Evolutionary conservation across 2,329 filamentous ascomycete species (phyloP).

Genomic region (Pezicula rhizophila): DNA sequence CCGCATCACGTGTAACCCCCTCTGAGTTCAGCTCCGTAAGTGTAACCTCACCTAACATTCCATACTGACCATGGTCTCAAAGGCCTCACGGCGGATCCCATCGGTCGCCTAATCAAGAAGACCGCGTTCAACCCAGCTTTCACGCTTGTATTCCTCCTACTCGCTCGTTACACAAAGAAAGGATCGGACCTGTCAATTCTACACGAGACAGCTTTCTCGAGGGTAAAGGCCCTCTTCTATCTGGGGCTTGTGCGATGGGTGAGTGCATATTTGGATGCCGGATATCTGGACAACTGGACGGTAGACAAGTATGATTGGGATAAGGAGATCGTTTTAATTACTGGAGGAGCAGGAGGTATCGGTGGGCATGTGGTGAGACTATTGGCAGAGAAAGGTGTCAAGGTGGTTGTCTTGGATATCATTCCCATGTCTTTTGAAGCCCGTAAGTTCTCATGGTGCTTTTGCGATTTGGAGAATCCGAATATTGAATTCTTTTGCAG

Average conservation of each 20-base stretch:
- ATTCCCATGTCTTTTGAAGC: constrained; percentile 51
- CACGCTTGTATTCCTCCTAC: constrained; percentile 56
- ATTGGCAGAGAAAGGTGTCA: constrained; percentile 58
- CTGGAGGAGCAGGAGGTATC: constrained; percentile 70
- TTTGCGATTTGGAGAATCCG: not conserved
- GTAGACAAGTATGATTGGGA: constrained; percentile 57
- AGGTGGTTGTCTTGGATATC: constrained; percentile 67
- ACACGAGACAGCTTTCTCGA: constrained; percentile 43
- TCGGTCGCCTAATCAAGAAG: constrained; percentile 49
- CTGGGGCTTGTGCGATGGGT: constrained; percentile 44
- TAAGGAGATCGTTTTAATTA: constrained; percentile 66
- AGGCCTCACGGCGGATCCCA: constrained; percentile 52
- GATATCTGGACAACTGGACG: constrained; percentile 43
- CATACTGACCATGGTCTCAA: not conserved
- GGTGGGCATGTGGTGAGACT: constrained; percentile 59
- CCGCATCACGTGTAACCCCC: not conserved
- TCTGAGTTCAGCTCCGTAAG: not conserved
- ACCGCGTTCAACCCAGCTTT: constrained; percentile 61
- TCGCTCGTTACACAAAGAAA: constrained; percentile 56
- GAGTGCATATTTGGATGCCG: constrained; percentile 45
- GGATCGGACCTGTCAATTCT: constrained; percentile 49
- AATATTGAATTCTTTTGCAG: constrained; percentile 20
- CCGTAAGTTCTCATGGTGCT: constrained; percentile 30
- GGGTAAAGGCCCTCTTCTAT: constrained; percentile 46
- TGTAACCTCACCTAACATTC: not conserved